phyloP scores from a whole-genome alignment of 345 rosid species.

The Trapa incisa region DNA sequence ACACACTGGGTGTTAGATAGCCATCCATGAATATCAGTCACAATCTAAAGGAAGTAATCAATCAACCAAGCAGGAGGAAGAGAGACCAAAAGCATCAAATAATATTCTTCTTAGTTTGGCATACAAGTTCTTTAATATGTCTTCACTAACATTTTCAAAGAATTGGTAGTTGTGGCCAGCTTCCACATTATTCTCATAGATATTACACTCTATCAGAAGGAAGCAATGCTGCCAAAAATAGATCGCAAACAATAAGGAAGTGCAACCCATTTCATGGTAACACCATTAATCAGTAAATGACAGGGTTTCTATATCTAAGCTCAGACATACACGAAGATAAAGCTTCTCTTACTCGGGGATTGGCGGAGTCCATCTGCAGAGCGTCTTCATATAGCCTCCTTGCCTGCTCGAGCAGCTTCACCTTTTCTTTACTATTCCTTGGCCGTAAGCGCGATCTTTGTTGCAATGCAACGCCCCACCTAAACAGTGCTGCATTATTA shows the following conservation, averaged over 20 bases:
- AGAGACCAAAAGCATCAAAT: too few relatives aligned
- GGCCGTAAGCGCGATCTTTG: slow-evolving; percentile 56
- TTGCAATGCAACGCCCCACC: slow-evolving; percentile 62
- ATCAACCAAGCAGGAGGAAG: too few relatives aligned
- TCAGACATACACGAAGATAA: slow-evolving; percentile 42
- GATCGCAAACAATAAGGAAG: neutral
- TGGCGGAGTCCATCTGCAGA: slow-evolving; percentile 39
- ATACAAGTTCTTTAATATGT: too few relatives aligned
- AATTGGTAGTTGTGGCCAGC: neutral
- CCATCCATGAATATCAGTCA: too few relatives aligned
- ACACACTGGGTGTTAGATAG: too few relatives aligned
- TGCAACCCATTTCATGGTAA: neutral
- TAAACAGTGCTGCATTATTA: slow-evolving; percentile 37
- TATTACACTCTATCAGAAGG: neutral
- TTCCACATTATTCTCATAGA: neutral
- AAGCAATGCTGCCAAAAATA: neutral
- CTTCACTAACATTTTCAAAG: neutral
- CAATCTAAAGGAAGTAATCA: too few relatives aligned
- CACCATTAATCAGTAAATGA: neutral
- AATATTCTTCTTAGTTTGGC: too few relatives aligned
- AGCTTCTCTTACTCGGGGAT: slow-evolving; percentile 42
- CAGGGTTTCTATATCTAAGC: slow-evolving; percentile 23
- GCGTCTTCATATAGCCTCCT: slow-evolving; percentile 58
- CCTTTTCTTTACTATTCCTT: slow-evolving; percentile 36
- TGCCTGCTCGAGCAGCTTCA: slow-evolving; percentile 51